Percentiles rank a stretch among this genome's conserved stretches.
These are phyloP conservation scores for Oryza longistaminata DNA, from an alignment of 176 grass and related monocot species.

Conservation along the genomic window DNA sequence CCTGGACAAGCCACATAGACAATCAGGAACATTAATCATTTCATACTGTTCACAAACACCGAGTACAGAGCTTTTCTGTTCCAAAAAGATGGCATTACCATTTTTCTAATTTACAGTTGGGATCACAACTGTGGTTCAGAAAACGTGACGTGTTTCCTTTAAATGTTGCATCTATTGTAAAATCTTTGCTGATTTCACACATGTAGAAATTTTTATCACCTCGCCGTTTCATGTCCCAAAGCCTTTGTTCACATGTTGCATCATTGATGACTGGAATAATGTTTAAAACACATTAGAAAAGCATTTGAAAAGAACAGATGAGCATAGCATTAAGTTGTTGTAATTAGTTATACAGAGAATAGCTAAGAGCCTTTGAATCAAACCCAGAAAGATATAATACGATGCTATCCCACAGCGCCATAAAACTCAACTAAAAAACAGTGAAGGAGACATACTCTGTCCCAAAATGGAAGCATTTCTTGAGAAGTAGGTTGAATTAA, in stretches of 20 bases:
- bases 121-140: slow-evolving; percentile 92
- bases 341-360: slow-evolving; percentile 10
- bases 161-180: slow-evolving; percentile 97
- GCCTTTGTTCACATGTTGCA: slow-evolving; percentile 80
- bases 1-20: slow-evolving; percentile 50
- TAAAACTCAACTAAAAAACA: neutral
- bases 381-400: slow-evolving; percentile 7
- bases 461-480: too few relatives aligned
- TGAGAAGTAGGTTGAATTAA: too few relatives aligned
- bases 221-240: slow-evolving; percentile 82
- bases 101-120: slow-evolving; percentile 97
- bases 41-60: neutral
- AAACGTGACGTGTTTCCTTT: slow-evolving; percentile 97
- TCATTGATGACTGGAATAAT: slow-evolving; percentile 87
- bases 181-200: slow-evolving; percentile 96
- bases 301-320: neutral
- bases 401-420: neutral
- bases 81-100: slow-evolving; percentile 63
- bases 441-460: neutral
- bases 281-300: slow-evolving; percentile 15
- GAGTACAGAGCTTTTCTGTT: neutral
- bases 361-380: neutral
- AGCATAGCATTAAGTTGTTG: slow-evolving; percentile 20
- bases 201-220: slow-evolving; percentile 95
- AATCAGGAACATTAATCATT: slow-evolving; percentile 35